Evolutionary conservation across 2,329 filamentous ascomycete genomes (phyloP).

Genomic region (Capronia coronata): DNA sequence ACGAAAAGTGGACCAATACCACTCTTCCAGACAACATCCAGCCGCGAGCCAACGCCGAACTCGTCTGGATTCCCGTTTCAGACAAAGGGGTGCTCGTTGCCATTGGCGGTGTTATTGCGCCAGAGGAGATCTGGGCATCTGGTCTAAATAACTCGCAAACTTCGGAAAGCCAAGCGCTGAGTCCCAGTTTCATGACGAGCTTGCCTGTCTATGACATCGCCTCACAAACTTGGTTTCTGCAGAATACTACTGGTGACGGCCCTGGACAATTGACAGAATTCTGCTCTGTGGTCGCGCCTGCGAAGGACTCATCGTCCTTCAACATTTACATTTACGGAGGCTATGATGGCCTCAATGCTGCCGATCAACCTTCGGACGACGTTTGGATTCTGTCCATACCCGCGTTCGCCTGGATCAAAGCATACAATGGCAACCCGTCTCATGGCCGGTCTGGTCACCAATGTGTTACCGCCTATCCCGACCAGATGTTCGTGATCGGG

Average conservation of each 20-base stretch:
- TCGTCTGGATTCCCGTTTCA: constrained; percentile 54
- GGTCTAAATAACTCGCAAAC: constrained; percentile 21
- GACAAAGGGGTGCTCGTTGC: constrained; percentile 35
- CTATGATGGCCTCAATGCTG: constrained; percentile 28
- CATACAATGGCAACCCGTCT: constrained; percentile 30
- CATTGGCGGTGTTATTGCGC: constrained; percentile 34
- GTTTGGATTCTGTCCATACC: constrained; percentile 35
- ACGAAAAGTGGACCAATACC: constrained; percentile 52
- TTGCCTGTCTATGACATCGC: constrained; percentile 37
- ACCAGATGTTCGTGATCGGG: constrained; percentile 40
- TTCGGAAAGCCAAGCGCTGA: constrained; percentile 15
- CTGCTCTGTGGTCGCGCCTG: constrained; percentile 38
- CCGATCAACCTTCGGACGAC: constrained; percentile 34
- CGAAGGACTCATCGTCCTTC: constrained; percentile 35
- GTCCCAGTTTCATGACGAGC: constrained; percentile 35
- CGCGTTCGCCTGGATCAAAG: constrained; percentile 34
- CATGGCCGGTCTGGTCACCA: constrained; percentile 32
- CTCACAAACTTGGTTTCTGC: constrained; percentile 34
- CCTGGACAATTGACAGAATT: constrained; percentile 35
- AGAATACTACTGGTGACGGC: constrained; percentile 37
- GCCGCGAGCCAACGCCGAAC: constrained; percentile 56
- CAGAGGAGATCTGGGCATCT: constrained; percentile 26
- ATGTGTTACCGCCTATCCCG: constrained; percentile 43
- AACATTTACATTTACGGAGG: constrained; percentile 36
- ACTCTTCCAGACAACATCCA: constrained; percentile 47